Evolutionary conservation across 2,329 filamentous ascomycete genomes (phyloP).

Genomic region (Phaeosphaeria sp.): DNA sequence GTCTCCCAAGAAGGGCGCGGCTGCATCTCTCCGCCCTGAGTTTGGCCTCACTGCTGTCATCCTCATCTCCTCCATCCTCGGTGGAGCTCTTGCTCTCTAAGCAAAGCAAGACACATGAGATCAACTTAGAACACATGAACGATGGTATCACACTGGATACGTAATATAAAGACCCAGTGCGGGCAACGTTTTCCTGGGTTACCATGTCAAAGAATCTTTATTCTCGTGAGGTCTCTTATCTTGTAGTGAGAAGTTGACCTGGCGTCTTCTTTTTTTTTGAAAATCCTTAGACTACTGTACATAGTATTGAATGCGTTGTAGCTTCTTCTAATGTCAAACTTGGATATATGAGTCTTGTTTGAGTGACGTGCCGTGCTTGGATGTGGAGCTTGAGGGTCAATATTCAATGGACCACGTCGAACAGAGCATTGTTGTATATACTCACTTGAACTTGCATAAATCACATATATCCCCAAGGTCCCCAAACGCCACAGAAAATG

Average conservation of each 20-base stretch:
- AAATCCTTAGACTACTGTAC: slow-evolving; percentile 5
- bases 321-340: background rate
- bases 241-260: slow-evolving; percentile 9
- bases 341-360: no score
- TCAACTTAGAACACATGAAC: background rate
- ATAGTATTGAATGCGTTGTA: slow-evolving; percentile 4
- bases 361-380: no score
- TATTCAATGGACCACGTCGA: no score
- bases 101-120: background rate
- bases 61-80: slow-evolving; percentile 60
- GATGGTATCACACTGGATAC: slow-evolving; percentile 12
- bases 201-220: slow-evolving; percentile 5
- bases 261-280: slow-evolving; percentile 12
- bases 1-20: slow-evolving; percentile 49
- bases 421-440: no score
- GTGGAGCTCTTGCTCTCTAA: slow-evolving; percentile 55
- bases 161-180: slow-evolving; percentile 38
- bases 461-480: no score
- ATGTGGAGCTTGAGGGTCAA: no score
- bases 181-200: slow-evolving; percentile 27
- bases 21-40: slow-evolving; percentile 52
- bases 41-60: slow-evolving; percentile 54
- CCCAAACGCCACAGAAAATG: no score
- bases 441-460: no score
- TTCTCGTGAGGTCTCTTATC: slow-evolving; percentile 11